Evolutionary conservation across 306 rosid species (phyloP), one percentile per base, ranked within the genome.

Genomic region (Citrullus mucosospermus): DNA sequence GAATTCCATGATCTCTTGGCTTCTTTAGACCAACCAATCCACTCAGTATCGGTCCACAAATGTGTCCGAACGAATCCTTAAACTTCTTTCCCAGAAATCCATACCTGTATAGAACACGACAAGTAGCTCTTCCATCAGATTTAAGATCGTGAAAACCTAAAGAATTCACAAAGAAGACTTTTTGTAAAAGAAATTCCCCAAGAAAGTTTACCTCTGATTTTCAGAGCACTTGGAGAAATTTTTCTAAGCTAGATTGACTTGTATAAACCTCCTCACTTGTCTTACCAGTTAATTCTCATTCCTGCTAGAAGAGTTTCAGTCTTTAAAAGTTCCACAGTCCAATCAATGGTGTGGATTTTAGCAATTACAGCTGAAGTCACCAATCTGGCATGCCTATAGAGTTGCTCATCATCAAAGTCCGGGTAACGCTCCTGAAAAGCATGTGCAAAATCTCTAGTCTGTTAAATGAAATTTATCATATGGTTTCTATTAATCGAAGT

Each of bases 351-450:
- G 85, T 92, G 97, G 73, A 92, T 81, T 83, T 92, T 92, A 15
- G 97, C 97, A 72, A 85, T 89, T 60, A 90, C 89, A 18, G 96
- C 93, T 72, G 97, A 88, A 76, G 90, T 90, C 80, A 89, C 97
- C 86, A 92, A 78, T 83, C 93, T 88, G 76, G 93, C 91, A 78
- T 84, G 84, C 84, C 90, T 80, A 61, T 86, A 92, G 83, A 90
- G 89, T 56, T 83, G 84, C 81, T 92, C 93, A 78, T 92, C 97
- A 73, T 87, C 93, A 38, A 86, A 43, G 76, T 85, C 84, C 16
- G 90, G 86, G 77, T 88, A 81, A 44, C 84, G 59, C 78, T 58
- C 86, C 95, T 89, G 67, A 76, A 72, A 77, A 44, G 79, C 11
- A 59, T 61, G 74, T 59, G 6, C 36, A 53, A 8, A 82, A 57